These are phyloP conservation scores for Amniculicola lignicola DNA, from an alignment of 495 filamentous ascomycete species.

Conservation along the genomic window DNA sequence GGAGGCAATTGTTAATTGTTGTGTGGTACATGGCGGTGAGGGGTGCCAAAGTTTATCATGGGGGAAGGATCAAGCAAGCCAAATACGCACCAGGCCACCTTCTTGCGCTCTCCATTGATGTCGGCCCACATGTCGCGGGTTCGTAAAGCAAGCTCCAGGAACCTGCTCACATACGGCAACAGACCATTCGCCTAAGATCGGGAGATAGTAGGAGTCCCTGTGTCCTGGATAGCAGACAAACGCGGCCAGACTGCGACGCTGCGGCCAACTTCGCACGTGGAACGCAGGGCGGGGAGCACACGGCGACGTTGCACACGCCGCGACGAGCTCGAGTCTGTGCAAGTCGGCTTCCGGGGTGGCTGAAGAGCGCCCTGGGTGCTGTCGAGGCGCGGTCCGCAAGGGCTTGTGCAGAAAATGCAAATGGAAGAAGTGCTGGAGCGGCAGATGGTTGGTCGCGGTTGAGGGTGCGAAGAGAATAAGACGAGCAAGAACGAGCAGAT, in stretches of 20 bases:
- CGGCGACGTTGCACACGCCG: slow-evolving; percentile 3
- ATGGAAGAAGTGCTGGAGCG: too few relatives aligned
- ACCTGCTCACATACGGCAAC: slow-evolving; percentile 20
- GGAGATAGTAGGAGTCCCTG: slow-evolving; percentile 11
- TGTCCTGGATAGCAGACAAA: slow-evolving; percentile 4
- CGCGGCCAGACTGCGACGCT: neutral
- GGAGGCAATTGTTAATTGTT: neutral
- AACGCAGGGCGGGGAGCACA: slow-evolving; percentile 20
- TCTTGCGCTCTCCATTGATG: slow-evolving; percentile 36
- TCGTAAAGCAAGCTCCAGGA: neutral
- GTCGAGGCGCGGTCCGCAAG: neutral
- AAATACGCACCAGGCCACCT: slow-evolving; percentile 34
- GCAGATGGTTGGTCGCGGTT: slow-evolving; percentile 3
- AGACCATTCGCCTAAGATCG: slow-evolving; percentile 5
- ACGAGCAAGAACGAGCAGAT: slow-evolving; percentile 29
- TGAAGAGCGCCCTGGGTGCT: neutral
- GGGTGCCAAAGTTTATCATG: too few relatives aligned
- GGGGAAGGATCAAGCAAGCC: neutral
- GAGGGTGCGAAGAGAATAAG: neutral
- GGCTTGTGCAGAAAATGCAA: too few relatives aligned
- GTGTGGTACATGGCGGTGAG: neutral
- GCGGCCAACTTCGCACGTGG: slow-evolving; percentile 7
- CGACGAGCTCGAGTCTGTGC: neutral
- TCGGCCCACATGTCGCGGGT: slow-evolving; percentile 27
- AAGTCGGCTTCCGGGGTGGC: neutral